A percentile compares a stretch with the other conserved stretches of the same genome.
Evolutionary conservation across 805 yeast genomes (phyloP).

Genomic region (Torulaspora maleeae): DNA sequence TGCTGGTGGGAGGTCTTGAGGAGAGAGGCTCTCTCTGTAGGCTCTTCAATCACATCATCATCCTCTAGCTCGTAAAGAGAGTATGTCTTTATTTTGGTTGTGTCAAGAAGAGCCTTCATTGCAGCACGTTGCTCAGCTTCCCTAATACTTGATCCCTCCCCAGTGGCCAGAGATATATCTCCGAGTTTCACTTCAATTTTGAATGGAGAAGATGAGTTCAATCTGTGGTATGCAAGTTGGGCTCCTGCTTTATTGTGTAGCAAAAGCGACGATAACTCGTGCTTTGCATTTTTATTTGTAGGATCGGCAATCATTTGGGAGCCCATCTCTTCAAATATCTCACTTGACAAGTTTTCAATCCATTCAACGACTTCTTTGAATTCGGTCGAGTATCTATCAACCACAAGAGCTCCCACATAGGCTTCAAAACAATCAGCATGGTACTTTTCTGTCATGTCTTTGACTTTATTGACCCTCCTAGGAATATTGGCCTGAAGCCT

Average conservation of each 20-base stretch:
- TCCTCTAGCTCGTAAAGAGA: constrained; percentile 13
- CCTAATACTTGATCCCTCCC: constrained; percentile 57
- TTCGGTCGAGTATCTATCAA: constrained; percentile 44
- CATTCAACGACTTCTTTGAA: constrained; percentile 46
- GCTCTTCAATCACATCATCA: not conserved
- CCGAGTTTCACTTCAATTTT: constrained; percentile 58
- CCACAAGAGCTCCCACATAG: constrained; percentile 69
- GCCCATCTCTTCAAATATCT: constrained; percentile 13
- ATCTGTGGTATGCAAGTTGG: constrained; percentile 20
- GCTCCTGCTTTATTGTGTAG: constrained; percentile 32
- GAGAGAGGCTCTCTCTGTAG: not conserved
- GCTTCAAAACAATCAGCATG: constrained; percentile 89
- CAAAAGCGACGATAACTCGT: constrained; percentile 61
- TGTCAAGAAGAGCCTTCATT: constrained; percentile 59
- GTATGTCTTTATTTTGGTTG: constrained; percentile 51
- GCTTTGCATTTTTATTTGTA: constrained; percentile 61
- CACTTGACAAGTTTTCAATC: constrained; percentile 44
- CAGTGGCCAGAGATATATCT: constrained; percentile 56
- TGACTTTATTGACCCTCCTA: constrained; percentile 44
- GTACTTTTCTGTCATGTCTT: constrained; percentile 45
- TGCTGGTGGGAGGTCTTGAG: not conserved
- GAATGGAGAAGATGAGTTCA: constrained; percentile 39
- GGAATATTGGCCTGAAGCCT: constrained; percentile 47
- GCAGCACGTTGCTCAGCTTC: constrained; percentile 84
- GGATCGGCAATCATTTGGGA: constrained; percentile 20